Evolutionary conservation across 345 rosid genomes (phyloP).

Genomic region (Lepidium aucheri): DNA sequence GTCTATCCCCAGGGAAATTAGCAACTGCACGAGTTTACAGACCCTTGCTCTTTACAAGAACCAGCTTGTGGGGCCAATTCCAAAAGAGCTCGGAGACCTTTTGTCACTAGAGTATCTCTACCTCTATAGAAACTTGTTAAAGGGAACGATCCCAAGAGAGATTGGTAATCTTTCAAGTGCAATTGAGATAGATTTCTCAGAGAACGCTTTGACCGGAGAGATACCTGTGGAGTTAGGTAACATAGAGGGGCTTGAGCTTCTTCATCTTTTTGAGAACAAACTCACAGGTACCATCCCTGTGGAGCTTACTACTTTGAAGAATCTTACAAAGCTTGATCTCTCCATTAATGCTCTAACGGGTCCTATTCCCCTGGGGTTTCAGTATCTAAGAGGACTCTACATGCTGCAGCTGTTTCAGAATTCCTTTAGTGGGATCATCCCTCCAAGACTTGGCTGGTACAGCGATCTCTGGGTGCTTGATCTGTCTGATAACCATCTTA

Average conservation of each 20-base stretch:
- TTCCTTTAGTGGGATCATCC: conserved; percentile 58
- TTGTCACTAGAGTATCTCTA: conserved; percentile 38
- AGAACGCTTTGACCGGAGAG: conserved; percentile 58
- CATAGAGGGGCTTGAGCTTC: conserved; percentile 54
- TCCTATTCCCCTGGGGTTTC: conserved; percentile 64
- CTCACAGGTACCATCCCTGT: conserved; percentile 62
- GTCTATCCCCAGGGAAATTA: conserved; percentile 55
- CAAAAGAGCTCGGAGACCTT: conserved; percentile 55
- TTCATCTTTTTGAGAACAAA: conserved; percentile 72
- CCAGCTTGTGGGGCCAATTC: conserved; percentile 61
- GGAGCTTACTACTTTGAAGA: conserved; percentile 57
- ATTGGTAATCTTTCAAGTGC: conserved; percentile 69
- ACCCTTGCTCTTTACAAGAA: conserved; percentile 74
- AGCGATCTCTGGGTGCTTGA: conserved; percentile 74
- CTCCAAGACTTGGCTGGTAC: conserved; percentile 58
- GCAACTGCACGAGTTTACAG: conserved; percentile 54
- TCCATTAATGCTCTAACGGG: conserved; percentile 71
- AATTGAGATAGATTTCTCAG: conserved; percentile 73
- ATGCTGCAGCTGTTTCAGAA: conserved; percentile 80
- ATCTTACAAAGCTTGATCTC: conserved; percentile 70
- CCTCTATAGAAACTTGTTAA: conserved; percentile 61
- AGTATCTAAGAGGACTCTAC: conserved; percentile 42
- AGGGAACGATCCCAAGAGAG: conserved; percentile 72
- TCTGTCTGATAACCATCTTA: conserved; percentile 55
- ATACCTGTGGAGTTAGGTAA: conserved; percentile 63